Percentiles rank a stretch among this genome's conserved stretches.
Conservation (phyloP, 176 grass and related monocot species). For the Oryza glumipatula region DNA sequence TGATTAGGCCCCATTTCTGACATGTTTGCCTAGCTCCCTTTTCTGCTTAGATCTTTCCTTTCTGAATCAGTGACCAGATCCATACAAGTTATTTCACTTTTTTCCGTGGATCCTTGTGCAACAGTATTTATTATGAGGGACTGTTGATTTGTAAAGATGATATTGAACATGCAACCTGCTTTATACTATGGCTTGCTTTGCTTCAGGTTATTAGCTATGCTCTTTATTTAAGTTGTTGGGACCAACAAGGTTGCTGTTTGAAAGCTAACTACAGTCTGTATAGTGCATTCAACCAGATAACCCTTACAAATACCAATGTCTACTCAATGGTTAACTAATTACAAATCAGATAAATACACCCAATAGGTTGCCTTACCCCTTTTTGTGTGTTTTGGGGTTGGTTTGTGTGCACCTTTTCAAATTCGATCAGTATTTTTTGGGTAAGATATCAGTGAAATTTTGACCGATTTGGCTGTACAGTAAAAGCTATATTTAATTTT, state of each 20-base stretch:
- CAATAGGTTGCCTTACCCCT: not conserved
- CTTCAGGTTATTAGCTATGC: conserved; percentile 20
- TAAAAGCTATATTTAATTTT: not conserved
- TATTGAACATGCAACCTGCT: conserved; percentile 22
- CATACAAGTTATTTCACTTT: conserved; percentile 23
- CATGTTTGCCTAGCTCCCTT: not conserved
- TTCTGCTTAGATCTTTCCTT: conserved; percentile 9
- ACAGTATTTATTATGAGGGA: conserved; percentile 23
- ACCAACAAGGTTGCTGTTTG: conserved; percentile 1
- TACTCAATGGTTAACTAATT: not conserved
- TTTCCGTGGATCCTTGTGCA: conserved; percentile 30
- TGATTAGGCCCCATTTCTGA: conserved; percentile 21
- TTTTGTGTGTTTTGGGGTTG: not conserved
- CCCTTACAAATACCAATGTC: not conserved
- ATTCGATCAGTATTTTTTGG: not conserved
- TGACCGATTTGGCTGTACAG: not conserved
- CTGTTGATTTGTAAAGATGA: conserved; percentile 28
- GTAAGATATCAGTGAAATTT: not conserved
- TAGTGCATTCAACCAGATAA: not conserved
- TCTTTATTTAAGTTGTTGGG: conserved; percentile 16
- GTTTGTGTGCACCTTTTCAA: not conserved
- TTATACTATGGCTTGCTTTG: conserved; percentile 42
- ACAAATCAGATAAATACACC: not conserved
- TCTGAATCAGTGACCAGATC: conserved; percentile 40
- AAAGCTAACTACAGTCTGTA: not conserved